These are phyloP conservation scores for Lentinula sp. DNA, from an alignment of 768 basidiomycete genomes.

Conservation along the genomic window DNA sequence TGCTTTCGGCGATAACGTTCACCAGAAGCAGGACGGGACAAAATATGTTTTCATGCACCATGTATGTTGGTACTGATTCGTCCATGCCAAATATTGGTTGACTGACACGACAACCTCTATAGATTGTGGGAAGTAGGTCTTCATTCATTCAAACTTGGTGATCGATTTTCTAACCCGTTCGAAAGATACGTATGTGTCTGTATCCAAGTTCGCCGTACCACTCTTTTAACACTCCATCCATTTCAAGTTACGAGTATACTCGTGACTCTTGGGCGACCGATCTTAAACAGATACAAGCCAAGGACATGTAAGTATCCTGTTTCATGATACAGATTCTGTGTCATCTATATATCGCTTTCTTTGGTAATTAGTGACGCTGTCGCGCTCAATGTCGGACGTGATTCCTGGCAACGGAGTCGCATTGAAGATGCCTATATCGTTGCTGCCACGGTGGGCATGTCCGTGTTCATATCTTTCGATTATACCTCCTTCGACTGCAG, in stretches of 20 bases:
- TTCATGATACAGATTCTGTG: background rate
- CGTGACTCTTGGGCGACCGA: conserved; percentile 35
- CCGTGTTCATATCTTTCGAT: conserved; percentile 55
- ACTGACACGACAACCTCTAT: background rate
- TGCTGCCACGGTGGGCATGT: conserved; percentile 30
- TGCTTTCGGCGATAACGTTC: conserved; percentile 10
- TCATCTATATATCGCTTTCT: background rate
- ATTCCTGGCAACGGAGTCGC: conserved; percentile 44
- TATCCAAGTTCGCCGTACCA: background rate
- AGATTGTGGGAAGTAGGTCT: conserved; percentile 44
- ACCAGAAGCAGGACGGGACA: conserved; percentile 32
- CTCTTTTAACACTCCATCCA: background rate
- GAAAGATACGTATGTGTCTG: conserved; percentile 33
- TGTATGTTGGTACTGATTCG: conserved; percentile 20
- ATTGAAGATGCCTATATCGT: conserved; percentile 46
- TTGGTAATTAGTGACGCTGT: conserved; percentile 44
- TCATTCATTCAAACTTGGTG: background rate
- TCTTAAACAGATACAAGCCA: conserved; percentile 32
- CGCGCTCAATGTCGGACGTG: conserved; percentile 56
- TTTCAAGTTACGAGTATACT: conserved; percentile 31
- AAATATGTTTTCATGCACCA: conserved; percentile 51
- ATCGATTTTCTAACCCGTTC: background rate
- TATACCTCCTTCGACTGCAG: conserved; percentile 45
- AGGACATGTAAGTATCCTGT: conserved; percentile 29
- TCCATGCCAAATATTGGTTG: background rate